phyloP scores from a whole-genome alignment of 1,284 basidiomycete genomes.

The Phellinidium pouzarii region DNA sequence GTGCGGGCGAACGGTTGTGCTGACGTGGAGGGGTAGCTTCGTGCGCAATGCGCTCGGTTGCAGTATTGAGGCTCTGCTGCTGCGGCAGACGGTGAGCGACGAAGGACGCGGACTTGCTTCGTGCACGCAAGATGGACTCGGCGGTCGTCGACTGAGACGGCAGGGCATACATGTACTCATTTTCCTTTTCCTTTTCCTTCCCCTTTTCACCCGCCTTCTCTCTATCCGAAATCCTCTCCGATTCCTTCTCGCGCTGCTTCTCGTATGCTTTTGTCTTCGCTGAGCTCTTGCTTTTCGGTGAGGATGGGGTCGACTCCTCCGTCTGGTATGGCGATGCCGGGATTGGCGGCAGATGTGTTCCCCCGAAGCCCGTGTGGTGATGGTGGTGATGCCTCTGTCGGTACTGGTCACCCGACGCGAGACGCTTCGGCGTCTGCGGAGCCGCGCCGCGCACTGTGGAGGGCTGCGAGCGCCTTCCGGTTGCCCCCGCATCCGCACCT shows the following conservation, averaged over 20 bases:
- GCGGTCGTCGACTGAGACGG: background rate
- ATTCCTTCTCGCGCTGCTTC: constrained; percentile 6
- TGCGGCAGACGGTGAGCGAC: constrained; percentile 23
- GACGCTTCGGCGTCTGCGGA: constrained; percentile 7
- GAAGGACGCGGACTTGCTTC: constrained; percentile 41
- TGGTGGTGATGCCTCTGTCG: constrained; percentile 2
- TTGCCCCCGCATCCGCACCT: background rate
- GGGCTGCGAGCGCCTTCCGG: constrained; percentile 1
- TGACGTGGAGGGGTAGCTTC: constrained; percentile 1
- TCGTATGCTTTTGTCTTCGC: constrained; percentile 25
- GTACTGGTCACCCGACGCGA: background rate
- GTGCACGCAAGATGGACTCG: constrained; percentile 33
- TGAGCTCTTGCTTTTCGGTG: constrained; percentile 24
- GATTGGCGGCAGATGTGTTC: constrained; percentile 30
- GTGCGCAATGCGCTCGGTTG: constrained; percentile 29
- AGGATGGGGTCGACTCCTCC: constrained; percentile 31
- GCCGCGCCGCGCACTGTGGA: background rate
- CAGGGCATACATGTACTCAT: background rate
- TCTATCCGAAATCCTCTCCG: too few species aligned
- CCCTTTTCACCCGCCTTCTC: background rate
- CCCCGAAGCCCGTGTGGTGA: background rate
- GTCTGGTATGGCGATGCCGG: constrained; percentile 32
- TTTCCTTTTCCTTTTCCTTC: constrained; percentile 26
- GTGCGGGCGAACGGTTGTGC: background rate
- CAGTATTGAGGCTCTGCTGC: constrained; percentile 35